phyloP scores from a whole-genome alignment of 1,284 basidiomycete species.

The Volvariella volvacea region DNA sequence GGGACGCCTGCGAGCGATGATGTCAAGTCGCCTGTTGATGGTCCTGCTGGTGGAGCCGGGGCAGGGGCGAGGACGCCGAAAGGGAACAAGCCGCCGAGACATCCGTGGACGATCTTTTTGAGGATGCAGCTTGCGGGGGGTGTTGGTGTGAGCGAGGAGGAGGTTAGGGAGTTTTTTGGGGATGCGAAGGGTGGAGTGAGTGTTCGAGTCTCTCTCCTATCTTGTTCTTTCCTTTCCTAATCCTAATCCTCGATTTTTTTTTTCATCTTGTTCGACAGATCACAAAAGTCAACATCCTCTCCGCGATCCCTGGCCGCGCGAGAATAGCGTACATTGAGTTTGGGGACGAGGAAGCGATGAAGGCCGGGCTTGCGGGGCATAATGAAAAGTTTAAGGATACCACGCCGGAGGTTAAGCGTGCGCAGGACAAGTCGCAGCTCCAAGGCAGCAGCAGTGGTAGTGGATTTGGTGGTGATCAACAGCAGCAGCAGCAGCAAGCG shows the following conservation, averaged over 20 bases:
- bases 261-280: conserved; percentile 54
- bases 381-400: conserved; percentile 66
- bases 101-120: conserved; percentile 84
- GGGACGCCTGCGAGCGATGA: conserved; percentile 19
- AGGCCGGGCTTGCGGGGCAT: conserved; percentile 64
- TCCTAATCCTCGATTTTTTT: conserved; percentile 5
- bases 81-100: conserved; percentile 51
- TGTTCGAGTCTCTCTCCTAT: conserved; percentile 11
- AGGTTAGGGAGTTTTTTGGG: conserved; percentile 72
- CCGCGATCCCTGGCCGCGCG: conserved; percentile 39
- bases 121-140: conserved; percentile 39
- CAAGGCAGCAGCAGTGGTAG: conserved; percentile 19
- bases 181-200: conserved; percentile 59
- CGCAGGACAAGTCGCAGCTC: too few relatives aligned
- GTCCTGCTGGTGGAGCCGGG: conserved; percentile 25
- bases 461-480: conserved; percentile 1
- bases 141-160: conserved; percentile 52
- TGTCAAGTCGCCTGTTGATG: conserved; percentile 49
- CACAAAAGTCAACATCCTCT: conserved; percentile 62
- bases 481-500: background rate
- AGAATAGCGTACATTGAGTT: conserved; percentile 83
- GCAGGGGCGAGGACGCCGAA: conserved; percentile 62
- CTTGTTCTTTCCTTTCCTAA: conserved; percentile 2
- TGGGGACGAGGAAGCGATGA: conserved; percentile 78
- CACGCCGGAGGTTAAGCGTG: conserved; percentile 59